Base-by-base conservation (phyloP, 345 rosid species). In the Brassica juncea region DNA sequence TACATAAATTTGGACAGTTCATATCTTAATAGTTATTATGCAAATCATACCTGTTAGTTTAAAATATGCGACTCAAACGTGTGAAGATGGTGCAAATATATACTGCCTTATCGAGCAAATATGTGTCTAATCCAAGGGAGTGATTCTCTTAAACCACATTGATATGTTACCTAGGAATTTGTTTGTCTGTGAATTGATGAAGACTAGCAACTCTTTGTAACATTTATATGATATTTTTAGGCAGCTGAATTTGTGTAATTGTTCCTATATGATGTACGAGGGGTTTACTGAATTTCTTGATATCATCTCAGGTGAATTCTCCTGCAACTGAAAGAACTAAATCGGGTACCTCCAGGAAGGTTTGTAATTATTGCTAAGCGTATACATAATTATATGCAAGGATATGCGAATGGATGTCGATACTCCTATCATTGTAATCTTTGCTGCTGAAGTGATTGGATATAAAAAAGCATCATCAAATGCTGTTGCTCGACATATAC, bases 271-370 rank as follows among this genome's bases (percentile, higher is more conserved):
- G 31, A 64, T 58, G 71, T 58, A 5, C 16, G 73, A 75, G 71
- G 30, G 42, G 14, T 21, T 32, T 58, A 47, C 64, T 66, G 49
- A 71, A 71, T n/a, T 39, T 73, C 34, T 62, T 73, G 68, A 61
- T 74, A 69, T 71, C 16, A 76, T 31, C 37, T 80, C 84, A 92
- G 98, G 81, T 88, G 87, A 85, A 89, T 78, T 81, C 92, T 84
- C 92, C 98, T 77, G 82, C 92, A 79, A 73, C 90, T 8, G 84
- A 87, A 84, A 88, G 92, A 85, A 80, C 86, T 75, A 79, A 88
- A 76, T 90, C 94, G 5, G 98, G 97, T 19, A 82, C 88, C 72
- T 91, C 97, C 44, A 84, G 97, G 72, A 94, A 94, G 98, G 98
- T 94, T 76, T 57, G 91, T 80, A 52, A 69, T 66, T 70, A 55